phyloP scores from a whole-genome alignment of 306 rosid species.

The Dalbergia cultrata region DNA sequence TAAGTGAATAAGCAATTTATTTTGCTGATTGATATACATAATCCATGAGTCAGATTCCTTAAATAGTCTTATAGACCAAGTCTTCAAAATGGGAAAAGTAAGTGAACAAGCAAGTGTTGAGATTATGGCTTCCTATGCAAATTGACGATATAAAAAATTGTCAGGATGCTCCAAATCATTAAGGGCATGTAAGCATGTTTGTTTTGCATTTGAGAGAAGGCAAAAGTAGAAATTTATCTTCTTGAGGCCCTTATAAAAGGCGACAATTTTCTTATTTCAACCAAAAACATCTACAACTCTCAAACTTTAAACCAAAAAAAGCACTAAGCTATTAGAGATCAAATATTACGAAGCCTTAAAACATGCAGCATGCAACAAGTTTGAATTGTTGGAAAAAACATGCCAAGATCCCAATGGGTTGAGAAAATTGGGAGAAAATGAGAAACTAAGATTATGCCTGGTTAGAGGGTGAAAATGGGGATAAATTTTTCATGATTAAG shows the following conservation, averaged over 20 bases:
- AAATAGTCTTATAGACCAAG: background rate
- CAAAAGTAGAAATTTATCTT: too few species aligned
- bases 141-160: background rate
- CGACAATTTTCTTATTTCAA: too few species aligned
- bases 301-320: too few species aligned
- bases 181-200: too few species aligned
- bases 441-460: background rate
- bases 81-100: background rate
- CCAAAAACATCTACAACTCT: too few species aligned
- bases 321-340: background rate
- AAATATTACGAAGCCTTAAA: background rate
- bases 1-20: background rate
- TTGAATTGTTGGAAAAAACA: background rate
- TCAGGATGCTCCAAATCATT: background rate
- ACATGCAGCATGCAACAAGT: background rate
- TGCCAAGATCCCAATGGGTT: background rate
- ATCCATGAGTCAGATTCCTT: background rate
- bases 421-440: background rate
- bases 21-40: background rate
- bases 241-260: too few species aligned
- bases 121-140: background rate
- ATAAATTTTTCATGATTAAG: too few species aligned
- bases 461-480: too few species aligned
- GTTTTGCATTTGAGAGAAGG: too few species aligned
- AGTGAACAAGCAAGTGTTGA: conserved; percentile 20